Evolutionary conservation across 2,329 filamentous ascomycete genomes (phyloP).

Genomic region (Sporothrix pseudoabietina): DNA sequence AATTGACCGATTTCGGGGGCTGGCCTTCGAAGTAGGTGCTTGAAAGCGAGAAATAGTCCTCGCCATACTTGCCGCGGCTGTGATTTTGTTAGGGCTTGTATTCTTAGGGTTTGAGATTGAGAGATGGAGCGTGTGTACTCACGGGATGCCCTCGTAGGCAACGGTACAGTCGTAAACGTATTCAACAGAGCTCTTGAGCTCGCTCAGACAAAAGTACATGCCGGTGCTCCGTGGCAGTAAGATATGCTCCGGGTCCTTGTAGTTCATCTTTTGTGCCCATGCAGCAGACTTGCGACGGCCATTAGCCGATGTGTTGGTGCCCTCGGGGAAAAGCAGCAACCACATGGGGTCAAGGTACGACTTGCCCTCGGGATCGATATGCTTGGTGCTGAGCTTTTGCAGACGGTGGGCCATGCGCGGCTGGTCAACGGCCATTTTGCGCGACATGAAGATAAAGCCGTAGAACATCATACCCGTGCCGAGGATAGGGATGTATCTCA

Average conservation of each 20-base stretch:
- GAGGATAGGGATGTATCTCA: conserved; percentile 78
- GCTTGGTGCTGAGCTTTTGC: conserved; percentile 64
- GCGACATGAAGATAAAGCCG: conserved; percentile 88
- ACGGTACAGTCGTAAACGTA: conserved; percentile 94
- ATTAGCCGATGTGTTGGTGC: conserved; percentile 75
- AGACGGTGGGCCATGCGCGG: conserved; percentile 74
- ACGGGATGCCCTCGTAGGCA: conserved; percentile 91
- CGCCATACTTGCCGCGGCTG: conserved; percentile 80
- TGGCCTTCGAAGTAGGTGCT: conserved; percentile 88
- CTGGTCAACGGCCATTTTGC: conserved; percentile 81
- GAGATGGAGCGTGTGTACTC: conserved; percentile 48
- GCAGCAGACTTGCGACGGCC: conserved; percentile 69
- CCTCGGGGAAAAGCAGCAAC: conserved; percentile 85
- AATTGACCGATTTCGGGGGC: conserved; percentile 91
- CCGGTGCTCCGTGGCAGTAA: conserved; percentile 81
- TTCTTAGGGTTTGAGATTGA: not conserved
- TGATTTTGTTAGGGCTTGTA: conserved; percentile 27
- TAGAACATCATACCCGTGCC: conserved; percentile 83
- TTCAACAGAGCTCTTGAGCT: conserved; percentile 72
- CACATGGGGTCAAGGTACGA: conserved; percentile 78
- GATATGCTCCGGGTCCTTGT: conserved; percentile 72
- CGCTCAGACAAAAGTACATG: conserved; percentile 74
- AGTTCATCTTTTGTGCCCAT: conserved; percentile 76
- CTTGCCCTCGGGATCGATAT: conserved; percentile 56
- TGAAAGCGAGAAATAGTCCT: conserved; percentile 82